Base-by-base conservation (phyloP, 1,139 yeast species). In the Candida pseudoviswanathii region DNA sequence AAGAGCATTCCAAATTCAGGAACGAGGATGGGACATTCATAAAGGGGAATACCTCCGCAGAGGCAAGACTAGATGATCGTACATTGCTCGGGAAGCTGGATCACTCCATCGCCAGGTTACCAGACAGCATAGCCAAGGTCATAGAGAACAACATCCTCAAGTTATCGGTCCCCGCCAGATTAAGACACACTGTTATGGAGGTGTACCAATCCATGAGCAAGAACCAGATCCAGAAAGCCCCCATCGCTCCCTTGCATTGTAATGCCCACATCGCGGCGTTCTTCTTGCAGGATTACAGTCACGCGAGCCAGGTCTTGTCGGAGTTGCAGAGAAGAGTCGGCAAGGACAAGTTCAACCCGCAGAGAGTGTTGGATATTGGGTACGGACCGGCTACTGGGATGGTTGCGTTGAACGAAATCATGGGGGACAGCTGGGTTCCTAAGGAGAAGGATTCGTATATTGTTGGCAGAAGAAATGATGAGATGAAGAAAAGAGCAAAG, bases 351-450 rank as follows among this genome's bases (percentile, higher is more conserved):
- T 89, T 91, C 68, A 67, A 68, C 32, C 97, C 97, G 0, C 63
- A 76, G 31, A 72, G 80, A 11, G 80, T 94, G 0, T 73, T 94
- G 49, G 96, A 90, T 59, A 81, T 90, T 5, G 96, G 97, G 0
- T 85, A 80, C 62, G 99, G 99, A 0, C 98, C 99, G 0, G 95
- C 94, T 1, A 86, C 96, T 0, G 98, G 97, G 1, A 85, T 94
- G 73, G 73, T 92, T 7, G 99, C 96, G 0, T 72, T 91, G 51
- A 89, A 91, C 62, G 97, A 91, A 58, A 62, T 91, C 0, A 80
- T 89, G 84, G 91, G 89, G 0, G 76, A 75, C 3, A 73, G 70
- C 3, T 85, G 80, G 71, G 67, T 70, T 24, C 94, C 96, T 0
- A 71, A 69, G 22, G 73, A 71, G 16, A 89, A 89, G 59, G 90